These are phyloP conservation scores for Sugiyamaella boreocaroliniensis DNA, from an alignment of 805 yeast genomes.

Conservation along the genomic window DNA sequence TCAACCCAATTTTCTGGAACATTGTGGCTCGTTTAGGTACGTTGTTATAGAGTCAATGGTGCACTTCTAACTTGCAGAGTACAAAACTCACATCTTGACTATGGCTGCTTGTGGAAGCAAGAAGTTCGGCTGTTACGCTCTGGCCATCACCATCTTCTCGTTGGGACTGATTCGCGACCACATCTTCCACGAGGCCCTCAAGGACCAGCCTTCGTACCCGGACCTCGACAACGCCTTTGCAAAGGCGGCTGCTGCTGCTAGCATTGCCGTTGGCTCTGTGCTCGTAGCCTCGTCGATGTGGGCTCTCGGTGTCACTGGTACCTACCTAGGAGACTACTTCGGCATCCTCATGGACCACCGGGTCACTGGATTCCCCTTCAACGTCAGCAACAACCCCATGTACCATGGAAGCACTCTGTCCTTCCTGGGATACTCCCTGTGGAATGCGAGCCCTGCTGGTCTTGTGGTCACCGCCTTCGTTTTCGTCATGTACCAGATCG, in stretches of 20 bases:
- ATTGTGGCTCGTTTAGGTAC: conserved; percentile 66
- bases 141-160: conserved; percentile 78
- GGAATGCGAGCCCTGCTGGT: conserved; percentile 88
- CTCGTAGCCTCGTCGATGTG: conserved; percentile 84
- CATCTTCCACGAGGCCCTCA: conserved; percentile 60
- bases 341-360: conserved; percentile 89
- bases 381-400: conserved; percentile 89
- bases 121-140: conserved; percentile 71
- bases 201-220: conserved; percentile 59
- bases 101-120: conserved; percentile 62
- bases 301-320: conserved; percentile 90
- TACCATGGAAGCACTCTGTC: conserved; percentile 87
- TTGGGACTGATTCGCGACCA: conserved; percentile 79
- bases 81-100: conserved; percentile 68
- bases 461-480: conserved; percentile 66
- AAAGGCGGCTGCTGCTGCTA: conserved; percentile 45
- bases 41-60: conserved; percentile 10
- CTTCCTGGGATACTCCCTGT: conserved; percentile 84
- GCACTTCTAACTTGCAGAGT: conserved; percentile 41
- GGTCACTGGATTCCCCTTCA: conserved; percentile 91
- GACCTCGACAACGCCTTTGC: conserved; percentile 39
- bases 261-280: conserved; percentile 66
- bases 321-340: conserved; percentile 94
- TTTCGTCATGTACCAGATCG: conserved; percentile 73
- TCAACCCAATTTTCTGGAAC: conserved; percentile 96